Conservation (phyloP, 257 asterid species). For the Nicotiana knightiana region DNA sequence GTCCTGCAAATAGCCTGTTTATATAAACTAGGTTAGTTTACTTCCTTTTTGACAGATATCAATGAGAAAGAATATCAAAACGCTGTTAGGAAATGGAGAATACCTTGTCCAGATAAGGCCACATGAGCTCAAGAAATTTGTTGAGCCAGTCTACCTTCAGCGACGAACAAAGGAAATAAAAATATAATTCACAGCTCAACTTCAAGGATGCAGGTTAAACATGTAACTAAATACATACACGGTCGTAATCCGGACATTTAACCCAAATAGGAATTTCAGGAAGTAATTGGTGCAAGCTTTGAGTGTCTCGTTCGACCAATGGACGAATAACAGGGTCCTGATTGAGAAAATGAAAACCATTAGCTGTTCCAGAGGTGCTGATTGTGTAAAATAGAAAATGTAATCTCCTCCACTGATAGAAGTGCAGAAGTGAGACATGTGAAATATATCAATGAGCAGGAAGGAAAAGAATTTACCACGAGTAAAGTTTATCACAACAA, state of each 20-base stretch:
- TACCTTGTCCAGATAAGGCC: conserved; percentile 99
- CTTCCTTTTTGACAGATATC: not conserved
- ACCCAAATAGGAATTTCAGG: conserved; percentile 95
- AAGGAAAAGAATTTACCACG: no score
- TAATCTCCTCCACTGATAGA: no score
- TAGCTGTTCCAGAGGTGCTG: not conserved
- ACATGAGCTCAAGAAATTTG: conserved; percentile 71
- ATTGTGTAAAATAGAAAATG: not conserved
- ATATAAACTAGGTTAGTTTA: not conserved
- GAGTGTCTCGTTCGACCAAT: conserved; percentile 66
- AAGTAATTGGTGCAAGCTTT: conserved; percentile 58
- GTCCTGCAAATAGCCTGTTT: conserved; percentile 47
- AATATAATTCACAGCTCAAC: not conserved
- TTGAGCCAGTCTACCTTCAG: conserved; percentile 83
- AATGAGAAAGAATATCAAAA: not conserved
- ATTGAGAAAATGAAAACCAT: conserved; percentile 10
- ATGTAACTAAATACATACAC: conserved; percentile 45
- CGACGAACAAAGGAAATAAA: conserved; percentile 12
- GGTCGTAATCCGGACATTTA: conserved; percentile 90
- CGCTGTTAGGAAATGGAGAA: not conserved
- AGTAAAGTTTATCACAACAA: no score
- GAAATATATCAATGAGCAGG: no score
- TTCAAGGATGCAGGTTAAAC: conserved; percentile 8
- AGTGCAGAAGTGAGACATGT: not conserved
- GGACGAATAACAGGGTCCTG: conserved; percentile 85